These are phyloP conservation scores for Gossypium aridum DNA, from an alignment of 441 rosid genomes.

Conservation along the genomic window DNA sequence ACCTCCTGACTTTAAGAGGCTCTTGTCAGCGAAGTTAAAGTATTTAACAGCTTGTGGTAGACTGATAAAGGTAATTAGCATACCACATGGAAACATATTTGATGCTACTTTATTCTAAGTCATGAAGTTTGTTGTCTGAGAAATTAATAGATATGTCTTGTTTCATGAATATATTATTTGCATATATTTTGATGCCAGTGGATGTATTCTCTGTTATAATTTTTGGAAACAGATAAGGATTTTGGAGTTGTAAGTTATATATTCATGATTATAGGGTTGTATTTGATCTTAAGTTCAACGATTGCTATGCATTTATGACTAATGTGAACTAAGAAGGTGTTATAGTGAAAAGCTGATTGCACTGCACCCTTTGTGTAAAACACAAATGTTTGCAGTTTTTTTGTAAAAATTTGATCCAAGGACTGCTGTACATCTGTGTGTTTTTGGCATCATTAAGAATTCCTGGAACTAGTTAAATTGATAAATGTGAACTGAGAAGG, in stretches of 20 bases:
- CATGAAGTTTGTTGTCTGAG: background rate
- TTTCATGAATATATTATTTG: background rate
- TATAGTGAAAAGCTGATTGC: background rate
- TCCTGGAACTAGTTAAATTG: background rate
- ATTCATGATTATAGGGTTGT: background rate
- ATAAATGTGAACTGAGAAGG: background rate
- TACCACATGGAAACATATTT: slow-evolving; percentile 1
- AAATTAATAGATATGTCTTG: background rate
- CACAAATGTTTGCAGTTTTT: background rate
- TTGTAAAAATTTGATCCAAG: background rate
- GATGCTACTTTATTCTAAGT: background rate
- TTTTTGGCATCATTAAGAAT: background rate
- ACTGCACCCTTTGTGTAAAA: background rate
- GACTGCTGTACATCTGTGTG: background rate
- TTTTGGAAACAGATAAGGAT: background rate
- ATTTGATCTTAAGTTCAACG: background rate
- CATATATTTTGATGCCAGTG: background rate
- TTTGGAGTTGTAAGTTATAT: background rate
- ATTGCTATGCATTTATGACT: background rate
- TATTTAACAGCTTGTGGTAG: slow-evolving; percentile 54
- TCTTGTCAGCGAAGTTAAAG: slow-evolving; percentile 72
- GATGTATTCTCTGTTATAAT: background rate
- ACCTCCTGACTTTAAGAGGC: slow-evolving; percentile 74
- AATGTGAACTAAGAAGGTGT: background rate
- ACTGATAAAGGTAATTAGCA: slow-evolving; percentile 57